phyloP scores from a whole-genome alignment of 495 filamentous ascomycete genomes.

The Daldinia bambusicola region DNA sequence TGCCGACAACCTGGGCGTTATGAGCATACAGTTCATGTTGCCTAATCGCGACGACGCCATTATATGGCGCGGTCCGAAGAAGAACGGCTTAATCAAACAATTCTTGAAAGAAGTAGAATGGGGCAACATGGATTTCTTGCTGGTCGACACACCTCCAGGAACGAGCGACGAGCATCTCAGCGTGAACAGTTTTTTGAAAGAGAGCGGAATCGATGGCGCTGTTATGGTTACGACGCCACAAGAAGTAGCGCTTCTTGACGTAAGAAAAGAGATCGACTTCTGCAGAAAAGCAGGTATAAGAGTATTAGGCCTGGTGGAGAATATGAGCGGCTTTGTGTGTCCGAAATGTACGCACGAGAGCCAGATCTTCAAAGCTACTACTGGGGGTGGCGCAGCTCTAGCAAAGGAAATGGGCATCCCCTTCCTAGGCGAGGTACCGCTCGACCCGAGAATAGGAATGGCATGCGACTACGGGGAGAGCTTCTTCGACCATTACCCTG shows the following conservation, averaged over 20 bases:
- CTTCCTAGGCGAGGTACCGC: slow-evolving; percentile 89
- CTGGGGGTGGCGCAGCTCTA: slow-evolving; percentile 81
- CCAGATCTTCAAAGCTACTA: slow-evolving; percentile 91
- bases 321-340: slow-evolving; percentile 97
- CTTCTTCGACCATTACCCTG: slow-evolving; percentile 92
- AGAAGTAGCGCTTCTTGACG: slow-evolving; percentile 91
- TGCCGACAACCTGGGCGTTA: slow-evolving; percentile 87
- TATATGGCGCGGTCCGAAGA: slow-evolving; percentile 97
- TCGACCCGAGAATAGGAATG: slow-evolving; percentile 95
- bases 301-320: slow-evolving; percentile 91
- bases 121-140: slow-evolving; percentile 91
- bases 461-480: slow-evolving; percentile 97
- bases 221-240: slow-evolving; percentile 95
- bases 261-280: slow-evolving; percentile 96
- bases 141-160: slow-evolving; percentile 95
- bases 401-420: slow-evolving; percentile 86
- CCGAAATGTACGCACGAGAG: slow-evolving; percentile 82
- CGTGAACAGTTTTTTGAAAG: slow-evolving; percentile 87
- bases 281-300: slow-evolving; percentile 92
- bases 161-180: slow-evolving; percentile 95
- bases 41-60: slow-evolving; percentile 91
- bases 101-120: slow-evolving; percentile 97
- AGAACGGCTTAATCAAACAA: slow-evolving; percentile 97
- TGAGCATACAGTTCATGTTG: slow-evolving; percentile 98
- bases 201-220: slow-evolving; percentile 90